Base-by-base conservation (phyloP, 2,329 filamentous ascomycete genomes). In the Colletotrichum tofieldiae region DNA sequence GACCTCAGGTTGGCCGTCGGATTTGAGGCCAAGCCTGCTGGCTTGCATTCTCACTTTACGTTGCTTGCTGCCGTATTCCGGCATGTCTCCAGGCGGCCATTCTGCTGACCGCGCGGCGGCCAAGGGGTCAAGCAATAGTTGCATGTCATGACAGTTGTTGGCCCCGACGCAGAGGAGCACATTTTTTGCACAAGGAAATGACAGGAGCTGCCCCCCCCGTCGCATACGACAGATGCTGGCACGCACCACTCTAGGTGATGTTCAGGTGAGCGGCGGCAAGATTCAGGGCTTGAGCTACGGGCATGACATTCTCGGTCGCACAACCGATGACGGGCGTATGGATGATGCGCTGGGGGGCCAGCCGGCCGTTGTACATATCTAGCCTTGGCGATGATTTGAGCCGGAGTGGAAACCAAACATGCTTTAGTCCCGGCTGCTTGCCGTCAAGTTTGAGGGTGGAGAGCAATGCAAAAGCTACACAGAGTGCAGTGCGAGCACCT, bases 201-300 rank as follows among this genome's bases (percentile, higher is more conserved):
- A 29, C 41, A 26, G 12, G 23, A 9, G 29, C 26, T 37, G 45
- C n/a, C 23, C 29, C 5, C 66, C 16, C 6, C 23, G 18, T 29
- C 29, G 49, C 26, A 8, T 52, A 32, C 26, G 49, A 29, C 14
- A 16, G 23, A 52, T 18, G 26, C 26, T 41, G 26, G 43, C 47
- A 23, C 9, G 56, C 32, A 18, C 8, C 20, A 29, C 51, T 66
- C 16, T 11, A 47, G 26, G 55, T 35, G 47, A 35, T 29, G 54
- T 55, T 67, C 63, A 67, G 63, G 63, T 71, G 63, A 55, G 63
- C 35, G n/a, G 63, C 54, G 23, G 63, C 47, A 61, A 35, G 41
- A 55, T 47, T 54, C 63, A 54, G 26, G 55, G 63, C 26, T 52
- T 43, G 45, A 23, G 35, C 12, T 32, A 29, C 67, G 29, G 14